Evolutionary conservation across 352 stramenopile species (phyloP).

Genomic region (Globisporangium rhizosaccharum): DNA sequence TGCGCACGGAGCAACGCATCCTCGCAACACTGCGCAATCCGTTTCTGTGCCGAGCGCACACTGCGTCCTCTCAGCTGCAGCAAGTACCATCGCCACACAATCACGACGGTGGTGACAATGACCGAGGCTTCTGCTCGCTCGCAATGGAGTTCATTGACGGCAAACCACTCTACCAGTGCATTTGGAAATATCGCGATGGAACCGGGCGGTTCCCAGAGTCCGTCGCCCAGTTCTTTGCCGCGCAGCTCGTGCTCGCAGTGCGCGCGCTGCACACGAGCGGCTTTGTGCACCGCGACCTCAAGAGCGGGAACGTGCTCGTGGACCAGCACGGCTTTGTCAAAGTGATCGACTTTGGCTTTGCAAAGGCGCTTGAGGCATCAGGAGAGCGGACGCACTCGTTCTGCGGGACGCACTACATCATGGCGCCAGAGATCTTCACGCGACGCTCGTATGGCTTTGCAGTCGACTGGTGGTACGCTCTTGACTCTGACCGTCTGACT

Average conservation of each 20-base stretch:
- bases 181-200: constrained; percentile 45
- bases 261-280: constrained; percentile 37
- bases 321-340: constrained; percentile 30
- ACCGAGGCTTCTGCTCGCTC: constrained; percentile 17
- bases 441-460: constrained; percentile 23
- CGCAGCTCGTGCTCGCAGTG: constrained; percentile 64
- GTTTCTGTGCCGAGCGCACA: constrained; percentile 42
- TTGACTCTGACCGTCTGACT: not conserved
- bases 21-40: constrained; percentile 28
- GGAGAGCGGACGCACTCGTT: constrained; percentile 28
- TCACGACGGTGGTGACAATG: constrained; percentile 15
- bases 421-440: constrained; percentile 65
- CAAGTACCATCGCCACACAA: not conserved
- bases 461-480: constrained; percentile 69
- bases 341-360: constrained; percentile 78
- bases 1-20: constrained; percentile 41
- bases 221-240: constrained; percentile 53
- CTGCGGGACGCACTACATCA: constrained; percentile 73
- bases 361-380: constrained; percentile 21
- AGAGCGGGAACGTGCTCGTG: constrained; percentile 74
- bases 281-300: constrained; percentile 77
- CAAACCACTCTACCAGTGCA: constrained; percentile 57
- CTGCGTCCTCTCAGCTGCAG: constrained; percentile 9
- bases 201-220: constrained; percentile 39
- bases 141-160: constrained; percentile 60